Conservation (phyloP, 352 stramenopile species). For the Blastocystis sp. region DNA sequence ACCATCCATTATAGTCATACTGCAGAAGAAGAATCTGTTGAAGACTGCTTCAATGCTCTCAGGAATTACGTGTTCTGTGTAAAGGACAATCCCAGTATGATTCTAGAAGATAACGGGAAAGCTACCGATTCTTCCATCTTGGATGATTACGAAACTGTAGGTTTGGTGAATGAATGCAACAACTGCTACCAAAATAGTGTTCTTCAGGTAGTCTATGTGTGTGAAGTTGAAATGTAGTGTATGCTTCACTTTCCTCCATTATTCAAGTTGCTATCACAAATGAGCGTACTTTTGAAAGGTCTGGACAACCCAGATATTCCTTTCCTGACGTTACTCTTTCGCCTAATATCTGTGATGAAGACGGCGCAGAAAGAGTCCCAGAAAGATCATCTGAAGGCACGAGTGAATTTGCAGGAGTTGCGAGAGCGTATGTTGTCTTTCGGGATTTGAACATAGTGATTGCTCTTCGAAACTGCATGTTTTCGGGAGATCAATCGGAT, state of each 20-base stretch:
- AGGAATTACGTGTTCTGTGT: neutral
- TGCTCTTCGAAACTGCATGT: slow-evolving; percentile 35
- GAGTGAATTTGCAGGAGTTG: neutral
- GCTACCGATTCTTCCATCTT: neutral
- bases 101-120: neutral
- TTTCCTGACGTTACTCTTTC: slow-evolving; percentile 26
- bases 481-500: slow-evolving; percentile 39
- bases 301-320: slow-evolving; percentile 23
- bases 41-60: neutral
- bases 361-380: neutral
- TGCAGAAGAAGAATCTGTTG: neutral
- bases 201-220: neutral
- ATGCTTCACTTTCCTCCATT: slow-evolving; percentile 22
- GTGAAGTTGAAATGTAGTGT: neutral
- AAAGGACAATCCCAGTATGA: neutral
- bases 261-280: neutral
- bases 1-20: neutral
- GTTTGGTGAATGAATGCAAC: slow-evolving; percentile 30
- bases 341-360: neutral
- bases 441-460: neutral
- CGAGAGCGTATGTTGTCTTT: neutral
- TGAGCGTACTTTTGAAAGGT: neutral
- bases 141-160: neutral
- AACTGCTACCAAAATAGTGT: slow-evolving; percentile 54
- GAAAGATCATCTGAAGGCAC: neutral